Conservation (phyloP, 257 asterid species). For the Lavandula angustifolia region DNA sequence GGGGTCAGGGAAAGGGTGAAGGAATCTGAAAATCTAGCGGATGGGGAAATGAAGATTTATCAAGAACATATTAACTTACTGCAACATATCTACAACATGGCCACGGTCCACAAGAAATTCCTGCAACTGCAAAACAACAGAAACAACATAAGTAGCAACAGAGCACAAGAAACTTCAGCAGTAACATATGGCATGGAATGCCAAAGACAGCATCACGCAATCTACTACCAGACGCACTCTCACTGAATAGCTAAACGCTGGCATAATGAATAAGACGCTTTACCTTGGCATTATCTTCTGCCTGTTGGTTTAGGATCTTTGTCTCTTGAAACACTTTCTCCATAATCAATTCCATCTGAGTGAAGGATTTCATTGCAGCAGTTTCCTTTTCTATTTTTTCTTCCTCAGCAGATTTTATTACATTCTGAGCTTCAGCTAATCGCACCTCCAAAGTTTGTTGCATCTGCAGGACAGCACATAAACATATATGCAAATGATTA, state of each 20-base stretch:
- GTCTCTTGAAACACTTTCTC: slow-evolving; percentile 67
- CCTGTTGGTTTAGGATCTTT: slow-evolving; percentile 61
- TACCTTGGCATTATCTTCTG: slow-evolving; percentile 83
- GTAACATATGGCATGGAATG: background rate
- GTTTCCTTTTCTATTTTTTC: slow-evolving; percentile 56
- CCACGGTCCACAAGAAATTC: slow-evolving; percentile 84
- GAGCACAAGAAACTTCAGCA: background rate
- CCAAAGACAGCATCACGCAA: background rate
- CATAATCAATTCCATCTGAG: slow-evolving; percentile 59
- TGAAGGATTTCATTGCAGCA: slow-evolving; percentile 48
- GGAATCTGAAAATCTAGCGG: slow-evolving; percentile 5
- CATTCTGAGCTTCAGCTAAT: slow-evolving; percentile 58
- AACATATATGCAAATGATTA: background rate
- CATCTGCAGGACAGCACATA: slow-evolving; percentile 57
- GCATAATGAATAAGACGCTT: slow-evolving; percentile 7
- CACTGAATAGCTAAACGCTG: slow-evolving; percentile 8
- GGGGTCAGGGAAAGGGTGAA: background rate
- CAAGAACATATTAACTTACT: slow-evolving; percentile 55
- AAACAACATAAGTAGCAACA: slow-evolving; percentile 19
- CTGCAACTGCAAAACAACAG: slow-evolving; percentile 53
- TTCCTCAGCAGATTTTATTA: slow-evolving; percentile 49
- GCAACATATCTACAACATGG: slow-evolving; percentile 63
- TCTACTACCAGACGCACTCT: background rate
- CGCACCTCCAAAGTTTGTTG: slow-evolving; percentile 57
- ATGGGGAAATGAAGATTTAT: slow-evolving; percentile 8